Evolutionary conservation across 192 early-diverging fungal species (phyloP).

Genomic region (Coemansia sp.): DNA sequence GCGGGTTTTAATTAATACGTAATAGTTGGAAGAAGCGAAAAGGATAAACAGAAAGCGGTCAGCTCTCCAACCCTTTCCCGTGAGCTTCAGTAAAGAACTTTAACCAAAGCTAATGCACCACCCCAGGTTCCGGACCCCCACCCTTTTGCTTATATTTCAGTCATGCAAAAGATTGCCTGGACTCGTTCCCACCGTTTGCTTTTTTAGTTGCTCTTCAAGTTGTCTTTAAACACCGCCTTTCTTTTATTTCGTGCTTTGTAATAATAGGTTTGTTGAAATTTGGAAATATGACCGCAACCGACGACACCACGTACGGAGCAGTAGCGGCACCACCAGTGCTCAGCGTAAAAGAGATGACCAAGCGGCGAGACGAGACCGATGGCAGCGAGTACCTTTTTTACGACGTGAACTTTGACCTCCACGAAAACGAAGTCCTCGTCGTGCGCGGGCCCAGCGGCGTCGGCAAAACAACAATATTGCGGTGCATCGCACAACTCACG

Average conservation of each 20-base stretch:
- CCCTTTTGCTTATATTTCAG: neutral
- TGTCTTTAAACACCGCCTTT: too few species aligned
- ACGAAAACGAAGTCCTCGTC: constrained; percentile 56
- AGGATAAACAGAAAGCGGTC: neutral
- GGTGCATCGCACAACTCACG: constrained; percentile 74
- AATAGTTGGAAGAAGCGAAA: neutral
- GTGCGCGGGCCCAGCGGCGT: constrained; percentile 71
- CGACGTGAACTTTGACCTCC: constrained; percentile 56
- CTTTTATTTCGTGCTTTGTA: neutral
- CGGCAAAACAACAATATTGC: constrained; percentile 82
- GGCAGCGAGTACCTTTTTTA: constrained; percentile 42
- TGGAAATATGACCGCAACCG: constrained; percentile 2
- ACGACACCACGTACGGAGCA: constrained; percentile 17
- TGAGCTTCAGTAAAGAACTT: neutral
- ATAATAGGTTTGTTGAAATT: neutral
- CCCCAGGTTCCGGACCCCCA: neutral
- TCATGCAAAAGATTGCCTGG: neutral
- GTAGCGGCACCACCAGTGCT: constrained; percentile 14
- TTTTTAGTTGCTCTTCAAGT: neutral
- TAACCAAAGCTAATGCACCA: neutral
- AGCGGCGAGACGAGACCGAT: constrained; percentile 30
- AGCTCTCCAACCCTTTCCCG: neutral
- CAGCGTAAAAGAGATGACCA: constrained; percentile 40
- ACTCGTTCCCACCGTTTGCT: neutral
- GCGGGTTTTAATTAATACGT: neutral